These are phyloP conservation scores for Globisporangium acanthophoron DNA, from an alignment of 352 stramenopile genomes.

Conservation along the genomic window DNA sequence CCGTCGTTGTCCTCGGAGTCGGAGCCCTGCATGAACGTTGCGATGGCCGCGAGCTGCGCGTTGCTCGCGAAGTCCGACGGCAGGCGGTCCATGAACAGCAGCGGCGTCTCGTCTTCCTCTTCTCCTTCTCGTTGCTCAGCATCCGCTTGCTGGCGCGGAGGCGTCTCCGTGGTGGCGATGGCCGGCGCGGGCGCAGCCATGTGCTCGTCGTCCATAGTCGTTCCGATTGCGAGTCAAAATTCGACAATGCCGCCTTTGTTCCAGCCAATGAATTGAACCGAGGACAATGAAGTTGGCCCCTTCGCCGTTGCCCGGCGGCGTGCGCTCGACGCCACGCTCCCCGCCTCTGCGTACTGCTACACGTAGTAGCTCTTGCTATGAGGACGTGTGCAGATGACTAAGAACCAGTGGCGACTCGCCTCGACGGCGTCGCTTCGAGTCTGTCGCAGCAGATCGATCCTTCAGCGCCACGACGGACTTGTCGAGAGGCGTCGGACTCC, in stretches of 20 bases:
- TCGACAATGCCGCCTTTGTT: background rate
- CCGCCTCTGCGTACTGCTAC: too few species aligned
- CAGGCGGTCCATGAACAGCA: constrained; percentile 72
- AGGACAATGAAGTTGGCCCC: background rate
- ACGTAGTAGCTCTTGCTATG: too few species aligned
- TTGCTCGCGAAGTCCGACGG: constrained; percentile 61
- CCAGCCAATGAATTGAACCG: background rate
- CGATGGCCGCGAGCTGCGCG: constrained; percentile 65
- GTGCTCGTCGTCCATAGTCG: background rate
- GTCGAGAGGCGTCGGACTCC: background rate
- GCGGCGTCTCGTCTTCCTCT: constrained; percentile 61
- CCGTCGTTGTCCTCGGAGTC: constrained; percentile 23
- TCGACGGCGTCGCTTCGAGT: background rate
- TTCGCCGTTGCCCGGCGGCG: too few species aligned
- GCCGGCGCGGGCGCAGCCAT: background rate
- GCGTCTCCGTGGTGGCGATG: background rate
- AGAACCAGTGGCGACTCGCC: too few species aligned
- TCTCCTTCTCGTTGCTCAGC: background rate
- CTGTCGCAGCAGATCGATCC: background rate
- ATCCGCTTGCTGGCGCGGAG: background rate
- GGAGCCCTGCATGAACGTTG: constrained; percentile 66
- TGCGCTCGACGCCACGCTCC: too few species aligned
- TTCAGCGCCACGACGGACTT: background rate
- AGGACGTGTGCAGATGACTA: too few species aligned
- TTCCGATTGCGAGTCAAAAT: background rate